Conservation (phyloP, 106 monocot species). For the Xerophyta viscosa region DNA sequence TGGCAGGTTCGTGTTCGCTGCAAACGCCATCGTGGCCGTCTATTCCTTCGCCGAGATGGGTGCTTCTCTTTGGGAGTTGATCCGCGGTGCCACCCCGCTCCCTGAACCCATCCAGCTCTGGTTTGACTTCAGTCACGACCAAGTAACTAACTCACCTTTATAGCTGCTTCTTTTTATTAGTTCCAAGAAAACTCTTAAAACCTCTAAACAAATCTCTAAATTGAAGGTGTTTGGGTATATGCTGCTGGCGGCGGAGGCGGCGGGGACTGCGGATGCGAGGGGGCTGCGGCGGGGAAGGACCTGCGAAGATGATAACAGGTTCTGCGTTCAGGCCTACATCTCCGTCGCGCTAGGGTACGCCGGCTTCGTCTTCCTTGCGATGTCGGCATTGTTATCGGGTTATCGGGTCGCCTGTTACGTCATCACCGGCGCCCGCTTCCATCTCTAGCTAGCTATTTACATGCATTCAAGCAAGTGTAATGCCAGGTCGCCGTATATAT, state of each 20-base stretch:
- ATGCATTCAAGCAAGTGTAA: no score
- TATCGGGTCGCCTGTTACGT: constrained; percentile 58
- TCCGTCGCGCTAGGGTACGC: constrained; percentile 62
- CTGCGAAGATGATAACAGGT: constrained; percentile 23
- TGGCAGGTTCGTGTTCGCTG: constrained; percentile 50
- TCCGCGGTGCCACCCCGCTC: constrained; percentile 53
- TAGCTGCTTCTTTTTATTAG: no score
- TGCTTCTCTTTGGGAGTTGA: constrained; percentile 56
- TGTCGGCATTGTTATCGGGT: constrained; percentile 53
- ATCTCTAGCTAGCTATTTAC: constrained; percentile 2
- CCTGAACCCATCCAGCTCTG: constrained; percentile 85
- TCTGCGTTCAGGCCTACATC: constrained; percentile 70
- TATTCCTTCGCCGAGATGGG: constrained; percentile 71
- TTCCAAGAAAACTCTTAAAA: no score
- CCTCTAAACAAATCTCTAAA: no score
- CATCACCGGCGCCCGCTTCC: constrained; percentile 63
- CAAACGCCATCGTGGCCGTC: constrained; percentile 69
- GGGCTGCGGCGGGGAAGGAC: constrained; percentile 5
- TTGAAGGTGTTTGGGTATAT: constrained; percentile 66
- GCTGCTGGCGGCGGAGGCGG: constrained; percentile 54
- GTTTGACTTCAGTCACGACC: constrained; percentile 98
- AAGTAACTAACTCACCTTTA: constrained; percentile 23
- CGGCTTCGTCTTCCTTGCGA: constrained; percentile 56
- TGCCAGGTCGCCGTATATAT: no score
- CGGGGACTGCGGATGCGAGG: constrained; percentile 40